Evolutionary conservation across 1,139 yeast genomes (phyloP).

Genomic region (Saccharomycopsis hybrid): DNA sequence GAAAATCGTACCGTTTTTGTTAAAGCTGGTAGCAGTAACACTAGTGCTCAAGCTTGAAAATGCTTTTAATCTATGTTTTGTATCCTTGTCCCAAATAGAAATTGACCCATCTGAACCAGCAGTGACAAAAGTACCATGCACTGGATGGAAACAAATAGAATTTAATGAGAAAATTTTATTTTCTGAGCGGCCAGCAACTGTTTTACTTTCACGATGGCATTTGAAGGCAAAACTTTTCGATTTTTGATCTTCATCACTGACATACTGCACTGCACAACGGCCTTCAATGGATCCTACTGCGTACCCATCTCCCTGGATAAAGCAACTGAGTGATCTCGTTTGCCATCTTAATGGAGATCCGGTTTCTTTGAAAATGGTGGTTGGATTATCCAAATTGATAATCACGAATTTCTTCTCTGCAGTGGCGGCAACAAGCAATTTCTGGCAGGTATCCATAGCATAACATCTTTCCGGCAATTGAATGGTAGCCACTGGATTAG

Average conservation of each 20-base stretch:
- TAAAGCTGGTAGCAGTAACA: constrained; percentile 74
- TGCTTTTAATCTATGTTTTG: constrained; percentile 79
- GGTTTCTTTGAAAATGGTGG: constrained; percentile 65
- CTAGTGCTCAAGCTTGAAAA: constrained; percentile 69
- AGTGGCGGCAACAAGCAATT: constrained; percentile 82
- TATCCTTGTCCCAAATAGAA: constrained; percentile 95
- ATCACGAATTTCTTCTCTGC: constrained; percentile 78
- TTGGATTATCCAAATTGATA: constrained; percentile 78
- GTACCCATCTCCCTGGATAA: constrained; percentile 84
- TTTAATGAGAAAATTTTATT: constrained; percentile 70
- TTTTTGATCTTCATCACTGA: constrained; percentile 74
- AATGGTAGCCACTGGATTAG: constrained; percentile 75
- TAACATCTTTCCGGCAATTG: constrained; percentile 87
- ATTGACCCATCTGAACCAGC: constrained; percentile 95
- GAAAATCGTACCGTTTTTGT: constrained; percentile 73
- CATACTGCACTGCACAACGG: constrained; percentile 92
- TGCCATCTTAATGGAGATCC: constrained; percentile 89
- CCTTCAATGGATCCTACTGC: constrained; percentile 95
- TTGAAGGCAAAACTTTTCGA: constrained; percentile 80
- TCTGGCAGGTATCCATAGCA: constrained; percentile 78
- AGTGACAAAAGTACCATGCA: constrained; percentile 84
- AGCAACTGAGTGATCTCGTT: constrained; percentile 76
- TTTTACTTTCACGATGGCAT: constrained; percentile 68
- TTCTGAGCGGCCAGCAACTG: constrained; percentile 33
- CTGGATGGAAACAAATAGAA: constrained; percentile 80